Evolutionary conservation across 139 green algal species (phyloP).

Genomic region (Tetradesmus lagerheimii): DNA sequence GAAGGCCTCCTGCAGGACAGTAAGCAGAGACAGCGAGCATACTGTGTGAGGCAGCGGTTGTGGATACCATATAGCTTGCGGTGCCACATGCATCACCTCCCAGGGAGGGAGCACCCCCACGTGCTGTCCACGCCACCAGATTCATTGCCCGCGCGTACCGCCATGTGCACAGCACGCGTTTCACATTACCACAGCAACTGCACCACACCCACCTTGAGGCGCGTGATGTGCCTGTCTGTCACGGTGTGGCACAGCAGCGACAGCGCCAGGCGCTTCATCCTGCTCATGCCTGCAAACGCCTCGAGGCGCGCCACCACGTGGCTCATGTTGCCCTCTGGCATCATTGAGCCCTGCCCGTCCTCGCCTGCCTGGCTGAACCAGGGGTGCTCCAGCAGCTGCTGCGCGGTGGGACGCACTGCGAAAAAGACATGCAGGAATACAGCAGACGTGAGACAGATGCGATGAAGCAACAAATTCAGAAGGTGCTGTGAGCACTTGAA

Average conservation of each 20-base stretch:
- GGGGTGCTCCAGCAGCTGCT: constrained; percentile 35
- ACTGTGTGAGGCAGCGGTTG: no score
- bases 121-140: no score
- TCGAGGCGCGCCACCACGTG: constrained; percentile 75
- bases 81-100: no score
- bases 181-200: no score
- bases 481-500: no score
- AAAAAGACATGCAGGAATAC: no score
- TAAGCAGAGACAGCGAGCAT: no score
- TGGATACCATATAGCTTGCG: no score
- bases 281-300: constrained; percentile 70
- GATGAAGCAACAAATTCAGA: background rate
- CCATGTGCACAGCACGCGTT: no score
- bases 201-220: constrained; percentile 57
- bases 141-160: no score
- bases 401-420: background rate
- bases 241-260: constrained; percentile 71
- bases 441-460: no score
- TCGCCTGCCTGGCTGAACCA: constrained; percentile 18
- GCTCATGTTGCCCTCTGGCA: constrained; percentile 30
- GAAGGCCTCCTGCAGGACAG: constrained; percentile 38
- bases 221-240: constrained; percentile 72
- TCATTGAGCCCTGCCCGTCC: background rate
- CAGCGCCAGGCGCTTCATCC: constrained; percentile 75
- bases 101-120: no score